phyloP scores from a whole-genome alignment of 495 filamentous ascomycete species.

The Eremomyces bilateralis region DNA sequence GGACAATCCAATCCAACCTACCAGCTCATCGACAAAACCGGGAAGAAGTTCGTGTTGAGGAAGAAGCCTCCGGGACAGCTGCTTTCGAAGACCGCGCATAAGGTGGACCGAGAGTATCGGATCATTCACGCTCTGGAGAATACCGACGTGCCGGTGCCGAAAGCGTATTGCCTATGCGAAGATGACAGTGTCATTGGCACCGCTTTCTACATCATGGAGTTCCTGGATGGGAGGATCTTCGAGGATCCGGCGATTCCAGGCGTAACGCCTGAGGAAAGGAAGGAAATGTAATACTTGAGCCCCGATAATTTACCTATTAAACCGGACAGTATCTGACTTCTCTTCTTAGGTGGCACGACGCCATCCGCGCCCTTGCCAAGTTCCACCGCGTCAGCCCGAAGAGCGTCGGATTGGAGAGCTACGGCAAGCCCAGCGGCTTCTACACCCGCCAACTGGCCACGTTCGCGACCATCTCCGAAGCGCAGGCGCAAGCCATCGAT shows the following conservation, averaged over 20 bases:
- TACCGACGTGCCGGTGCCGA: constrained; percentile 73
- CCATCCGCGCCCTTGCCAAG: constrained; percentile 60
- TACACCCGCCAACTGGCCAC: constrained; percentile 75
- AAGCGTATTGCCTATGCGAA: constrained; percentile 67
- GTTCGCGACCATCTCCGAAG: constrained; percentile 50
- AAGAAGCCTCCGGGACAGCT: constrained; percentile 92
- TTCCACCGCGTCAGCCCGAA: constrained; percentile 56
- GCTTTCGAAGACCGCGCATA: constrained; percentile 79
- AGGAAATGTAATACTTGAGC: constrained; percentile 27
- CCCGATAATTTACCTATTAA: not conserved
- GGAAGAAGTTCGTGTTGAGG: constrained; percentile 57
- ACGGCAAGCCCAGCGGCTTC: constrained; percentile 57
- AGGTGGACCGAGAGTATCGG: constrained; percentile 85
- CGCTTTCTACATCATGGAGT: constrained; percentile 92
- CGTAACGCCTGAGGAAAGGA: constrained; percentile 44
- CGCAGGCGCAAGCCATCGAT: constrained; percentile 55
- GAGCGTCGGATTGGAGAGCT: constrained; percentile 41
- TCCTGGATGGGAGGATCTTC: constrained; percentile 77
- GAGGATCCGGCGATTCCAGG: constrained; percentile 67
- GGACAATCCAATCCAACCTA: constrained; percentile 97
- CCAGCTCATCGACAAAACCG: constrained; percentile 49
- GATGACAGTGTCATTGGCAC: constrained; percentile 63
- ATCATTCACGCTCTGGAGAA: constrained; percentile 62
- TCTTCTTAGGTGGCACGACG: constrained; percentile 51
- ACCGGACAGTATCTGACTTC: not conserved